These are phyloP conservation scores for Andrographis paniculata DNA, from an alignment of 305 asterid species.

Conservation along the genomic window DNA sequence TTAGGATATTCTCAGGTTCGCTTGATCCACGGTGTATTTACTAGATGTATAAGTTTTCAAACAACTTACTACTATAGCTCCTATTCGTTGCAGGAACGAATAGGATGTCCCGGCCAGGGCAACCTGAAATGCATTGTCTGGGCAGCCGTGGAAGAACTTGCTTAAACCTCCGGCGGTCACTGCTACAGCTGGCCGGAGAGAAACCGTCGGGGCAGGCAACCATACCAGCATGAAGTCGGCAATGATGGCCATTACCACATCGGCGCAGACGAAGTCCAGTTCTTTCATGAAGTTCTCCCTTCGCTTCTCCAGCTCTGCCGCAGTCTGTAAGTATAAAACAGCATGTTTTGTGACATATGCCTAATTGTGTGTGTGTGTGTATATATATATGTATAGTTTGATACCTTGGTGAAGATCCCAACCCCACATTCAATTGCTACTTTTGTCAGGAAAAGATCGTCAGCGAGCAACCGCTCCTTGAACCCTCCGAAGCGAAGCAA, in stretches of 20 bases:
- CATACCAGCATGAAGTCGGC: slow-evolving; percentile 99
- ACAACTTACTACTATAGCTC: slow-evolving; percentile 71
- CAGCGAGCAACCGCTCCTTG: slow-evolving; percentile 84
- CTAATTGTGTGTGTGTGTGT: too few species aligned
- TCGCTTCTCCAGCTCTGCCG: slow-evolving; percentile 82
- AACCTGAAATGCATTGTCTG: slow-evolving; percentile 96
- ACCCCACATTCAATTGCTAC: slow-evolving; percentile 94
- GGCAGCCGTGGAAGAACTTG: slow-evolving; percentile 80
- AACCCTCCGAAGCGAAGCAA: slow-evolving; percentile 74
- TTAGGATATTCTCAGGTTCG: slow-evolving; percentile 17
- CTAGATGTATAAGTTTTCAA: slow-evolving; percentile 2
- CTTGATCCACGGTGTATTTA: slow-evolving; percentile 2
- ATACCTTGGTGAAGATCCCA: slow-evolving; percentile 88
- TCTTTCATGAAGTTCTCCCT: slow-evolving; percentile 84
- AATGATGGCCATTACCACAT: slow-evolving; percentile 95
- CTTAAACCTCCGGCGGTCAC: slow-evolving; percentile 49
- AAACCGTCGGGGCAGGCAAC: slow-evolving; percentile 96
- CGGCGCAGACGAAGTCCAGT: slow-evolving; percentile 83
- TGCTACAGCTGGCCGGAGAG: slow-evolving; percentile 69
- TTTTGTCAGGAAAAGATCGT: slow-evolving; percentile 92
- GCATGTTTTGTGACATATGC: neutral
- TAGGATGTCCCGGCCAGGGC: slow-evolving; percentile 87
- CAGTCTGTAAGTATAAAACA: slow-evolving; percentile 35
- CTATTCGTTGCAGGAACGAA: slow-evolving; percentile 65
- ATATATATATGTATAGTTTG: too few species aligned